Evolutionary conservation across 371 early-diverging fungal species (phyloP).

Genomic region (Lichtheimia corymbifera): DNA sequence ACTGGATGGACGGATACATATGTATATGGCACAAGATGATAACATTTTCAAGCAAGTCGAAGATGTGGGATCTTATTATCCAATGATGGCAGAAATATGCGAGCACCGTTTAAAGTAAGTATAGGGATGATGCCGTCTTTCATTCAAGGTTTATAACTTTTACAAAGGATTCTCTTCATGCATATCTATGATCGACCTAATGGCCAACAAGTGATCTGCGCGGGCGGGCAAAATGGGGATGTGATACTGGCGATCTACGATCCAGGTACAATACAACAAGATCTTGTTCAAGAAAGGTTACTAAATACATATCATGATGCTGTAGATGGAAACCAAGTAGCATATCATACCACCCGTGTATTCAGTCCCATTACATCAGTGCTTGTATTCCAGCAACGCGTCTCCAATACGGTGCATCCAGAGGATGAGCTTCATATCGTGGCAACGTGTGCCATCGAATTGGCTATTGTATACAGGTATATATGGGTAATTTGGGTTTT

Average conservation of each 20-base stretch:
- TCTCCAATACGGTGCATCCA: constrained; percentile 30
- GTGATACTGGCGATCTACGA: constrained; percentile 48
- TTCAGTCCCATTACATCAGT: constrained; percentile 54
- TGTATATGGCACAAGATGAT: constrained; percentile 34
- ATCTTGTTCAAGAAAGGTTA: background rate
- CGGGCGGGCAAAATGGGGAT: constrained; percentile 66
- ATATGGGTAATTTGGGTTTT: background rate
- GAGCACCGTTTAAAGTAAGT: constrained; percentile 36
- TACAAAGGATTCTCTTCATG: constrained; percentile 49
- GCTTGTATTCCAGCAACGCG: constrained; percentile 51
- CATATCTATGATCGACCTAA: constrained; percentile 49
- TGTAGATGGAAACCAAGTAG: constrained; percentile 33
- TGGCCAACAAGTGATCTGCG: constrained; percentile 52
- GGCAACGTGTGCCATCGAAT: constrained; percentile 67
- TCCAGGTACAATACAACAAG: constrained; percentile 11
- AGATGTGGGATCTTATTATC: constrained; percentile 25
- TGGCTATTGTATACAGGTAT: constrained; percentile 60
- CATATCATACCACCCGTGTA: constrained; percentile 32
- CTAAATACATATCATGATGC: background rate
- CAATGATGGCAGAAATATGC: constrained; percentile 39
- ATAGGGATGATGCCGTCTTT: no score
- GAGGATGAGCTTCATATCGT: constrained; percentile 52
- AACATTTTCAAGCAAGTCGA: constrained; percentile 2
- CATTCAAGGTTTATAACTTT: background rate
- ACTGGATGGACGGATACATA: constrained; percentile 46